Base-by-base conservation (phyloP, 495 filamentous ascomycete species). In the Neurospora discreta region DNA sequence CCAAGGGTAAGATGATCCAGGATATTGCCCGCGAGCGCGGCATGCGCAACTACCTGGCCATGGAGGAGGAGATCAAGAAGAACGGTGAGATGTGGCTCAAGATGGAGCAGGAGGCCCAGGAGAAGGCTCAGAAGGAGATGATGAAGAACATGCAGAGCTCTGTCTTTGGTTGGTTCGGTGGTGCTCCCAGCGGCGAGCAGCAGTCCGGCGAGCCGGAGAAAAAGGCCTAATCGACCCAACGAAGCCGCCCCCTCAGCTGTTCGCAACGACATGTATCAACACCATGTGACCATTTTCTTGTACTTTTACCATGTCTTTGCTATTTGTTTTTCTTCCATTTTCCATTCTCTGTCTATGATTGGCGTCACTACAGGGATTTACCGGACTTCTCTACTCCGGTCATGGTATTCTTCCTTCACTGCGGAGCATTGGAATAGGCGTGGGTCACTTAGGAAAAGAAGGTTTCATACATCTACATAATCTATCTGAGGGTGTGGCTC, bases 1-100 rank as follows among this genome's bases (percentile, higher is more conserved):
- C 89, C 43, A 87, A 96, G 82, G 94, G 93, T 39, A 97, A 98
- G 88, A 99, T 97, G 90, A 85, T 96, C 69, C 92, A 91, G 82
- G 95, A 99, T 77, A 89, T 94, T 78, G 91, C 94, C 69, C 89
- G 96, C 42, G 96, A 99, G 83, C 86, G 92, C 43, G 95, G 96
- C 33, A 92, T 93, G 82, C 90, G 90, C 82, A 90, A 93, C 79
- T 98, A 98, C 82, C 88, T 97, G 83, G 79, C 89, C 78, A 87
- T 97, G 73, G 95, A 98, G 81, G 88, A 87, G 77, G 89, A 97
- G 82, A 95, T 99, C 78, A 86, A 90, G 52, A 91, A 94, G 81
- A 95, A 98, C 79, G 95, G 92, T 44, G 92, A 93, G 83, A 92
- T 93, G 81, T 96, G 94, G 93, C 84, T 98, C 76, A 92, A 91